These are phyloP conservation scores for Saposhnikovia divaricata DNA, from an alignment of 129 eudicot genomes.

Conservation along the genomic window DNA sequence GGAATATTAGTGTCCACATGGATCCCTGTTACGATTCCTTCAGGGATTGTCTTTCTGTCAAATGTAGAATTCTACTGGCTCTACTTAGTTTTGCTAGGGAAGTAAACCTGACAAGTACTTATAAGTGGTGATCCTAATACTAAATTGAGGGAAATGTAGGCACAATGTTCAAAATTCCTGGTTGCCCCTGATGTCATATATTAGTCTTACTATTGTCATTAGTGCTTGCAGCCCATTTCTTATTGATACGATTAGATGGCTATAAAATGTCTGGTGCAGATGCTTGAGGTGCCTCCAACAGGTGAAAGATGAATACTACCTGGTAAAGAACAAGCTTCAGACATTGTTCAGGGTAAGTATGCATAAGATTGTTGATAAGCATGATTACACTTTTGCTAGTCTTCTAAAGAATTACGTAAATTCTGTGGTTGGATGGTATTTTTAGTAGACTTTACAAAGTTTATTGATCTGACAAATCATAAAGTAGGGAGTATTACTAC, in stretches of 20 bases:
- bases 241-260: not conserved
- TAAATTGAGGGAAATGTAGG: not conserved
- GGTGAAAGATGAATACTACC: slow-evolving; percentile 8
- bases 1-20: too few species aligned
- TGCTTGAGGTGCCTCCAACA: slow-evolving; percentile 7
- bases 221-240: not conserved
- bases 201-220: not conserved
- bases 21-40: not conserved
- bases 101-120: not conserved
- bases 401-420: not conserved
- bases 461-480: not conserved
- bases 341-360: slow-evolving; percentile 5
- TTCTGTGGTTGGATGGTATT: not conserved
- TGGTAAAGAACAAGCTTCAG: slow-evolving; percentile 9
- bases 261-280: not conserved
- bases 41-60: not conserved
- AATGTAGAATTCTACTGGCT: not conserved
- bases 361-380: not conserved
- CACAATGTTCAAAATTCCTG: not conserved
- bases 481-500: not conserved
- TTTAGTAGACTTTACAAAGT: not conserved
- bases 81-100: not conserved
- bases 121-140: not conserved
- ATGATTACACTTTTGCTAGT: not conserved
- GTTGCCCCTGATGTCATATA: not conserved